Conservation (phyloP, 148 eudicot species). For the Polygonum aviculare region DNA sequence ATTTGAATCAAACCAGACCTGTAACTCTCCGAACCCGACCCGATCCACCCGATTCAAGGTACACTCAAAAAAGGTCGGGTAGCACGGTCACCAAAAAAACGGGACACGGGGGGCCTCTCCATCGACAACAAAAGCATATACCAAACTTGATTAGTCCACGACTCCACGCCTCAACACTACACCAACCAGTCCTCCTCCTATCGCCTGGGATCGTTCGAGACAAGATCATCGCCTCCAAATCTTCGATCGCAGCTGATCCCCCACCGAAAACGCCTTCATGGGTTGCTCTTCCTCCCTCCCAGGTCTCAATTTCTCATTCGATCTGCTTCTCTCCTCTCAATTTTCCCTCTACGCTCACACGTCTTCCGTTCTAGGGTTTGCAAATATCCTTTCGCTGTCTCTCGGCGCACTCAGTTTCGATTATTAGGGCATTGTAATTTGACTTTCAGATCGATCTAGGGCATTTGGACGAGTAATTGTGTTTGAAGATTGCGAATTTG, state of each 20-base stretch:
- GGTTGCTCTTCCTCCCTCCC: slow-evolving; percentile 46
- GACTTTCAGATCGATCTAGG: neutral
- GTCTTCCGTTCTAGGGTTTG: neutral
- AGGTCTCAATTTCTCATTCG: slow-evolving; percentile 14
- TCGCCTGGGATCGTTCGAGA: neutral
- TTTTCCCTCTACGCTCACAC: neutral
- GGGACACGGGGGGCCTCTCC: neutral
- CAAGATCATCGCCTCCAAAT: neutral
- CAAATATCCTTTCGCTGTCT: neutral
- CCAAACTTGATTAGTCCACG: neutral
- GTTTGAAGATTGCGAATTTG: neutral
- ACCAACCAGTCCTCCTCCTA: slow-evolving; percentile 5
- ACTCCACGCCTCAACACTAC: neutral
- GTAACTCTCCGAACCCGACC: no score
- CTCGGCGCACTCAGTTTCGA: neutral
- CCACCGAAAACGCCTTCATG: slow-evolving; percentile 15
- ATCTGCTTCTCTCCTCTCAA: neutral
- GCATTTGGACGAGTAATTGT: neutral
- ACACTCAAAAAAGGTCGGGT: no score
- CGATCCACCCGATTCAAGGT: no score
- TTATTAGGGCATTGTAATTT: neutral
- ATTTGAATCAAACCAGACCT: no score
- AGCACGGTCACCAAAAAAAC: no score
- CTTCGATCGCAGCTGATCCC: neutral
- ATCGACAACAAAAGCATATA: neutral